Evolutionary conservation across 2,329 filamentous ascomycete species (phyloP), one percentile per base, ranked within the genome.

Genomic region (Monilinia fructigena): DNA sequence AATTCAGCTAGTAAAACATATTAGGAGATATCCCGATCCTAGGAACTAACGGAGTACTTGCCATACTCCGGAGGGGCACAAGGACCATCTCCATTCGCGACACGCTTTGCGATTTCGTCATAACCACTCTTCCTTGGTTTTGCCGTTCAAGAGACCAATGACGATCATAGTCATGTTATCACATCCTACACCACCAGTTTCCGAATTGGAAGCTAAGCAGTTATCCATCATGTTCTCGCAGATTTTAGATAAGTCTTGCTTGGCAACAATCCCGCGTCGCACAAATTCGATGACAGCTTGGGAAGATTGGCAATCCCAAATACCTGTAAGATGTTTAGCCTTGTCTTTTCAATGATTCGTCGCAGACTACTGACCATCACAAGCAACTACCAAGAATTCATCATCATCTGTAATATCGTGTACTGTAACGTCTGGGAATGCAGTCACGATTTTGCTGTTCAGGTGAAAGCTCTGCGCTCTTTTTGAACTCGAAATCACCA

Each of bases 171-270:
- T 99, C 95, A 99, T 99, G 83, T 99, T 99, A 82, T 99, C 95
- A 79, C 95, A 99, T 69, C 95, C 95, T 69, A 99, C 94, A 70
- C 95, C 95, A 65, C 95, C 95, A 42, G 94, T 97, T 81, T 99
- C 95, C 72, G 93, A 97, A 85, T 96, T 98, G 69, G 93, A 96
- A 52, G 95, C 93, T 71, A 99, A 84, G 78, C 95, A 99, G 82
- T 98, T 99, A 83, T 99, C 94, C 95, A 99, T 99, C 92, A 99
- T 97, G 82, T 99, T 99, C 81, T 99, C 95, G 79, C 94, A 98
- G 75, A 99, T 98, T 78, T 91, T 91, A 66, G 93, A 88, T 62
- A 99, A 86, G 60, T 96, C 91, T 80, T 99, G 95, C 83, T 97
- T 97, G 62, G 93, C 93, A 60, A 93, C 94, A 78, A 99, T 97